Percentiles rank a stretch among this genome's conserved stretches.
phyloP scores from a whole-genome alignment of 1,139 yeast species.

The Diutina mesorugosa region DNA sequence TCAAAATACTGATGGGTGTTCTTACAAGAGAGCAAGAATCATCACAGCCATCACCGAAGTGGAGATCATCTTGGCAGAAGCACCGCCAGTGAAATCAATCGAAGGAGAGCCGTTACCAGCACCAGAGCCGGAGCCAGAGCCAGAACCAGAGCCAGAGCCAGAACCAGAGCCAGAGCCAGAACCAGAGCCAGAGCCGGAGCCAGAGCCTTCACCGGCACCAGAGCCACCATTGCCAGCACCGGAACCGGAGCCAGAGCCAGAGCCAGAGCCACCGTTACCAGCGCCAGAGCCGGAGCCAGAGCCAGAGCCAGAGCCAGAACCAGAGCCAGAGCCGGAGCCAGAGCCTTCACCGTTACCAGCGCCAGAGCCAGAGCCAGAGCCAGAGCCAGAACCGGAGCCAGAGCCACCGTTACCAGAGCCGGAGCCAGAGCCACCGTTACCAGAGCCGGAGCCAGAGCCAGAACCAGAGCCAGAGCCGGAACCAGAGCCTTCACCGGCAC shows the following conservation, averaged over 20 bases:
- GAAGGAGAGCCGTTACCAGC: not conserved
- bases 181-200: too few species aligned
- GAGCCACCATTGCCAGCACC: too few species aligned
- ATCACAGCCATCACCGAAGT: not conserved
- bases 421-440: too few species aligned
- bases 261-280: not conserved
- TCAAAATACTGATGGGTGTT: not conserved
- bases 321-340: not conserved
- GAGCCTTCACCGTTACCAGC: too few species aligned
- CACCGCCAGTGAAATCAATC: not conserved
- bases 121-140: not conserved
- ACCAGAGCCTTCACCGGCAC: too few species aligned
- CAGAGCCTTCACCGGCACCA: not conserved
- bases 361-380: not conserved
- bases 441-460: too few species aligned
- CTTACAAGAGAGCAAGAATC: not conserved
- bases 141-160: not conserved
- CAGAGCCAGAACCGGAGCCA: not conserved
- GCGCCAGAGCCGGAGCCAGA: not conserved
- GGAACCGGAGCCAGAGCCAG: not conserved
- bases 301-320: not conserved
- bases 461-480: too few species aligned
- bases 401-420: not conserved
- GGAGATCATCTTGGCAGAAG: not conserved
- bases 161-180: not conserved